These are phyloP conservation scores for Colletotrichum tropicale DNA, from an alignment of 2,329 filamentous ascomycete genomes.

Conservation along the genomic window DNA sequence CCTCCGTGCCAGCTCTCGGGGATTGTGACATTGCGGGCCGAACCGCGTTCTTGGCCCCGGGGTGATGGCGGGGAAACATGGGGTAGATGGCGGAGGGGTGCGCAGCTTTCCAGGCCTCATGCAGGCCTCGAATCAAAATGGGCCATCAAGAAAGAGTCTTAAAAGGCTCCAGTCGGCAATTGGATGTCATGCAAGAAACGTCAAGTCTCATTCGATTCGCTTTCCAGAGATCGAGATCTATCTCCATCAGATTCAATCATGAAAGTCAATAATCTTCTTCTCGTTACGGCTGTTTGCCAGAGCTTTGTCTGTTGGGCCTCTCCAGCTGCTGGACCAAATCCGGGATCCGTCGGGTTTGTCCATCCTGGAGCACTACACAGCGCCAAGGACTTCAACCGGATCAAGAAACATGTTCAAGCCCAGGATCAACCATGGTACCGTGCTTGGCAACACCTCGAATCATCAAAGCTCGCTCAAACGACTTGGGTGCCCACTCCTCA, in stretches of 20 bases:
- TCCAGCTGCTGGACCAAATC: neutral
- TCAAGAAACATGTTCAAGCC: neutral
- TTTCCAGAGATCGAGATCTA: too few relatives aligned
- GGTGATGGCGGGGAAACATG: neutral
- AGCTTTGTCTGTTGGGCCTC: neutral
- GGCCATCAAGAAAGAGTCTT: neutral
- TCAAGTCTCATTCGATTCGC: neutral
- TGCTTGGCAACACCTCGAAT: neutral
- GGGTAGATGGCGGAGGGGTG: neutral
- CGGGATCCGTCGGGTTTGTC: fast-evolving
- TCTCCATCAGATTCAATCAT: neutral
- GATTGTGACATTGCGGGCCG: neutral
- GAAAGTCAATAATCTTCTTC: neutral
- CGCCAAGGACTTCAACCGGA: neutral
- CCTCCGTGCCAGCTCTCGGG: neutral
- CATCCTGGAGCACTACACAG: neutral
- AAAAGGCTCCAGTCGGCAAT: neutral
- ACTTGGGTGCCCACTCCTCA: neutral
- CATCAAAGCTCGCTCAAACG: neutral
- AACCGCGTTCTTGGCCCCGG: neutral
- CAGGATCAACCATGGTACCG: neutral
- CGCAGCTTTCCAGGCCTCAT: neutral
- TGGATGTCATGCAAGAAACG: neutral
- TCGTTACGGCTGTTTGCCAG: neutral
- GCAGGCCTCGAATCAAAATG: neutral